Evolutionary conservation across 768 basidiomycete genomes (phyloP).

Genomic region (Pleurotus platypus): DNA sequence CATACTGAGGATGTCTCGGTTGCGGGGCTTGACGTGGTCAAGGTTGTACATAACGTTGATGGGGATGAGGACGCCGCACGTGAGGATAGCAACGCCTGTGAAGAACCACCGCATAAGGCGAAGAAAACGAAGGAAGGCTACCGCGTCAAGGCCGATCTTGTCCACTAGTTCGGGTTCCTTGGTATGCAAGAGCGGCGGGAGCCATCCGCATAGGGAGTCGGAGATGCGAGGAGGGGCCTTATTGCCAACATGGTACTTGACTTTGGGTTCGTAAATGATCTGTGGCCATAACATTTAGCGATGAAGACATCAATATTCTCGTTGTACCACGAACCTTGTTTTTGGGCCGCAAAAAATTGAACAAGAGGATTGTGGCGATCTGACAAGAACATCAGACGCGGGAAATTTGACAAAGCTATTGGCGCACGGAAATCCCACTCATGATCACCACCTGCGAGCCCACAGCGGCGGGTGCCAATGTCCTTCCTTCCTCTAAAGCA

Average conservation of each 20-base stretch:
- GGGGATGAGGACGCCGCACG: constrained; percentile 77
- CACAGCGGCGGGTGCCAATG: constrained; percentile 78
- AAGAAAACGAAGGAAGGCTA: constrained; percentile 87
- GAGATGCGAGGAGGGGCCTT: constrained; percentile 80
- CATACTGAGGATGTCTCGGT: constrained; percentile 51
- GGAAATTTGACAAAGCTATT: not conserved
- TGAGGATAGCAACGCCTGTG: constrained; percentile 54
- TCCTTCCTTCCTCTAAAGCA: constrained; percentile 28
- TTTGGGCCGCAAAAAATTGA: constrained; percentile 80
- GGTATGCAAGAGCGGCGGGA: constrained; percentile 77
- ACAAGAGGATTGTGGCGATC: constrained; percentile 56
- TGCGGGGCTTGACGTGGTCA: constrained; percentile 1
- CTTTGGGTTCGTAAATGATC: constrained; percentile 92
- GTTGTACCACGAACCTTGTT: constrained; percentile 70
- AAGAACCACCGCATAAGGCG: constrained; percentile 81
- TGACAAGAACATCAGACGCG: not conserved
- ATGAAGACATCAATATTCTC: not conserved
- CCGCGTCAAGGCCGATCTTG: constrained; percentile 90
- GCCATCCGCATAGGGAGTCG: constrained; percentile 84
- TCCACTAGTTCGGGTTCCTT: constrained; percentile 88
- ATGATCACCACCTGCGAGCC: constrained; percentile 76
- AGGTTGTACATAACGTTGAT: constrained; percentile 47
- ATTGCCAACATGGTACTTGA: constrained; percentile 81
- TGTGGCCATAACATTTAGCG: constrained; percentile 22
- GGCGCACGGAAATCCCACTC: constrained; percentile 51